Base-by-base conservation (phyloP, 1,284 basidiomycete species). In the Mycena sp. region DNA sequence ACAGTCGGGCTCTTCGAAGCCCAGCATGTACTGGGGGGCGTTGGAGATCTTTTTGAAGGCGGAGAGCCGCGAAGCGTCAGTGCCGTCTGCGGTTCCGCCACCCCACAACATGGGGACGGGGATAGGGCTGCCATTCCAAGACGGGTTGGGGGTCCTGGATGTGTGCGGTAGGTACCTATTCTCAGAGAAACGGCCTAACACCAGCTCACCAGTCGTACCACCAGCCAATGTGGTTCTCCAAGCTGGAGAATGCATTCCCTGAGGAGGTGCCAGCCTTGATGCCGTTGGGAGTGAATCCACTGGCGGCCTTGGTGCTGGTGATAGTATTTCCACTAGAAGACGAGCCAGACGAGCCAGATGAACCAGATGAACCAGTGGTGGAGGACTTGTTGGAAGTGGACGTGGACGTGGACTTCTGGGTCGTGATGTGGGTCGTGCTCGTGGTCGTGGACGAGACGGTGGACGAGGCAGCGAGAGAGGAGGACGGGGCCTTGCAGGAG, bases 31-130 rank as follows among this genome's bases (percentile, higher is more conserved):
- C 12, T 70, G 58, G 2, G 80, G 80, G 1, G 74, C 65, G 0
- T 67, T 65, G 16, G 71, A 64, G 51, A 81, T 70, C 41, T 73
- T 69, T 63, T 77, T 71, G 68, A 81, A 82, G 7, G 71, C 69
- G 11, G 66, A 63, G 10, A 81, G 65, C 28, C 80, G 78, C 10
- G 70, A 67, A 29, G 79, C 74, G 61, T 82, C 80, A 35, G 74
- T 72, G 12, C 70, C 50, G 64, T 81, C 79, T 10, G 71, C 76
- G 19, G 70, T 72, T 23, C 80, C 80, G 14, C 70, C 74, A 21
- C 80, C 80, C 80, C 80, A 81, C 6, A 82, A 75, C 80, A 82
- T 81, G n/a, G 80, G 78, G 10, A 81, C 78, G 4, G 72, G 72
- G 37, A 81, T 73, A 10, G 78, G 75, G 44, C 65, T 73, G 16